Evolutionary conservation across 2,329 filamentous ascomycete genomes (phyloP).

Genomic region (Triangularia verruculosa): DNA sequence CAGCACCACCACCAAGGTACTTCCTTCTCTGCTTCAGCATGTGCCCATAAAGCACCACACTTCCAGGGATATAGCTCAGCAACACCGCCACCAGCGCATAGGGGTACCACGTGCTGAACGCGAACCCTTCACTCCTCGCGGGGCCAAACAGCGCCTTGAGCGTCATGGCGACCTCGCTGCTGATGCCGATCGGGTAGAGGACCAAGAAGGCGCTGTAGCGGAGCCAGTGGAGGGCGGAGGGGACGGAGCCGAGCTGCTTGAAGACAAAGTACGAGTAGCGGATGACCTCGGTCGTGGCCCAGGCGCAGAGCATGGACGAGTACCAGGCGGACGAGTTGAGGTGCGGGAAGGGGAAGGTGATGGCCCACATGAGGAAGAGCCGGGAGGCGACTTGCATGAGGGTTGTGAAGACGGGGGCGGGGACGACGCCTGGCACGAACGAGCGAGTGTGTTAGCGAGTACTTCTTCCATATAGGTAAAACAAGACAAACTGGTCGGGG

Average conservation of each 20-base stretch:
- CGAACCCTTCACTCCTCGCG: constrained; percentile 42
- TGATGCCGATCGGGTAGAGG: constrained; percentile 88
- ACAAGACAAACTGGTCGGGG: not conserved
- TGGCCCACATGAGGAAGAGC: constrained; percentile 83
- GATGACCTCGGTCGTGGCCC: constrained; percentile 88
- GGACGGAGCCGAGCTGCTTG: constrained; percentile 62
- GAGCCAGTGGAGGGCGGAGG: constrained; percentile 67
- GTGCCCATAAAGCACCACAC: constrained; percentile 85
- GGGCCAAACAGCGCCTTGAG: constrained; percentile 62
- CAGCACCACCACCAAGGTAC: constrained; percentile 51
- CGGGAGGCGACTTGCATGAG: constrained; percentile 86
- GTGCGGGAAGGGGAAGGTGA: constrained; percentile 71
- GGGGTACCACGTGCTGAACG: constrained; percentile 47
- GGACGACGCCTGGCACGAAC: constrained; percentile 66
- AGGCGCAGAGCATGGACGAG: constrained; percentile 77
- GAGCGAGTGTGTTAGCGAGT: too few relatives aligned
- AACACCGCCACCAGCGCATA: constrained; percentile 64
- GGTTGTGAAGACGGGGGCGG: constrained; percentile 81
- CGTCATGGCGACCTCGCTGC: constrained; percentile 80
- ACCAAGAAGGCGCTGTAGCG: constrained; percentile 91
- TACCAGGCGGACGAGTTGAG: constrained; percentile 63
- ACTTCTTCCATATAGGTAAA: not conserved
- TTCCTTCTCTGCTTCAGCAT: constrained; percentile 91
- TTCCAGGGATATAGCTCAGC: constrained; percentile 74
- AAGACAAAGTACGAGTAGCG: constrained; percentile 90